These are phyloP conservation scores for Aspergillus pseudonomiae DNA, from an alignment of 2,329 filamentous ascomycete genomes.

Conservation along the genomic window DNA sequence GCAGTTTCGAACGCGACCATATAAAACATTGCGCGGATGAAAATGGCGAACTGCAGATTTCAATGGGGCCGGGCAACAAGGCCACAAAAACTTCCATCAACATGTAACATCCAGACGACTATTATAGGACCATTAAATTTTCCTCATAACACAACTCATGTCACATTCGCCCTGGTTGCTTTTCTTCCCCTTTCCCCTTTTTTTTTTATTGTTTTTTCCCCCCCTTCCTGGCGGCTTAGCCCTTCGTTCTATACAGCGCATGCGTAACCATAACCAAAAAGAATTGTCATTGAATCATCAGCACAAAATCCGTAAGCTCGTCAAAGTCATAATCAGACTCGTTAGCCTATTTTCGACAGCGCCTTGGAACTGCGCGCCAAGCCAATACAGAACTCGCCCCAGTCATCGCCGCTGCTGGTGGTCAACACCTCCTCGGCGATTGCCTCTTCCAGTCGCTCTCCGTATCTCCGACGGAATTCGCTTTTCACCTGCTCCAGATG, in stretches of 20 bases:
- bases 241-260: not conserved
- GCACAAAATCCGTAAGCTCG: not conserved
- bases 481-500: constrained; percentile 80
- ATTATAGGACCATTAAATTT: not conserved
- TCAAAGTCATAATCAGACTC: not conserved
- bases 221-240: not conserved
- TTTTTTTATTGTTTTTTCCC: not conserved
- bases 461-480: constrained; percentile 79
- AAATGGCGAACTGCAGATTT: not conserved
- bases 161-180: not conserved
- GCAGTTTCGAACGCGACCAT: too few relatives aligned
- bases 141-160: not conserved
- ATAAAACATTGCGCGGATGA: not conserved
- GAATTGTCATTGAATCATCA: not conserved
- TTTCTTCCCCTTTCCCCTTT: not conserved
- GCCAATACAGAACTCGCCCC: constrained; percentile 74
- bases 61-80: not conserved
- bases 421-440: constrained; percentile 75
- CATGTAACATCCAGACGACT: not conserved
- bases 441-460: constrained; percentile 72
- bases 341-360: constrained; percentile 14
- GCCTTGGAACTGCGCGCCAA: constrained; percentile 50
- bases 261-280: not conserved
- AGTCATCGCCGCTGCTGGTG: constrained; percentile 55
- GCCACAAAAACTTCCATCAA: not conserved